phyloP scores from a whole-genome alignment of 192 early-diverging fungal species.

The Diversispora eburnea region DNA sequence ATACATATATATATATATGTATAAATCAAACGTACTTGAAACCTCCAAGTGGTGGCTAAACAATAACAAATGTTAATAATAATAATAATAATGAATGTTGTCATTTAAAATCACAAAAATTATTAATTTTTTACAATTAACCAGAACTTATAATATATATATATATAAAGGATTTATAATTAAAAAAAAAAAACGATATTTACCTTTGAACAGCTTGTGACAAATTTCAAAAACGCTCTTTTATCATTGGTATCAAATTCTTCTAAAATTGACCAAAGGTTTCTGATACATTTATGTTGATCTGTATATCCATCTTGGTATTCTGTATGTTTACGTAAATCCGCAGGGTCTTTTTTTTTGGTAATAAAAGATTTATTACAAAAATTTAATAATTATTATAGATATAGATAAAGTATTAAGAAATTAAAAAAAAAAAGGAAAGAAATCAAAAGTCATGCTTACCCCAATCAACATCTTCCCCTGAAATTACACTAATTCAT shows the following conservation, averaged over 20 bases:
- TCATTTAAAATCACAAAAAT: background rate
- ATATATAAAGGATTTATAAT: background rate
- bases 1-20: background rate
- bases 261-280: slow-evolving; percentile 67
- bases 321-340: slow-evolving; percentile 57
- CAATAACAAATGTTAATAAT: background rate
- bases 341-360: slow-evolving; percentile 55
- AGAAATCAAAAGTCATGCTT: slow-evolving; percentile 16
- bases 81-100: too few species aligned
- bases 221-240: slow-evolving; percentile 67
- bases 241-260: slow-evolving; percentile 58
- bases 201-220: slow-evolving; percentile 72
- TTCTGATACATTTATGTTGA: slow-evolving; percentile 62
- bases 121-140: background rate
- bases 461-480: slow-evolving; percentile 61
- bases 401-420: slow-evolving; percentile 40
- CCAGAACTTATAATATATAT: slow-evolving; percentile 27
- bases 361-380: too few species aligned
- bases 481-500: slow-evolving; percentile 48
- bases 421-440: slow-evolving; percentile 3
- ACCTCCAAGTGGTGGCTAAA: slow-evolving; percentile 59
- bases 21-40: slow-evolving; percentile 41
- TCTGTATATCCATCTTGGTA: slow-evolving; percentile 72
- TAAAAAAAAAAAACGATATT: slow-evolving; percentile 36
- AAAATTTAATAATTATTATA: too few species aligned